These are phyloP conservation scores for Amesomyces nigricolor DNA, from an alignment of 2,329 filamentous ascomycete species.

Conservation along the genomic window DNA sequence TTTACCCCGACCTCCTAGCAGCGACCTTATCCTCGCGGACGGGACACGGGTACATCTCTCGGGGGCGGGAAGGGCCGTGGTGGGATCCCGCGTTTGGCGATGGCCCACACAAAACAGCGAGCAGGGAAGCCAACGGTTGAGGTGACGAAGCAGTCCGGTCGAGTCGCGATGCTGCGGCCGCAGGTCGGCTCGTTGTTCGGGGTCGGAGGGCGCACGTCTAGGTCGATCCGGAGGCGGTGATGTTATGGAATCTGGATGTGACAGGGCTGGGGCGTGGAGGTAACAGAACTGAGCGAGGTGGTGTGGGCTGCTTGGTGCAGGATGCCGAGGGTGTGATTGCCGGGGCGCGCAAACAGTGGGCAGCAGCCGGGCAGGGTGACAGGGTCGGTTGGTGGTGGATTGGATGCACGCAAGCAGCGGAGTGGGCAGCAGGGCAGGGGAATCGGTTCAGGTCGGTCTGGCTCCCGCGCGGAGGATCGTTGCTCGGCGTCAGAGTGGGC, in stretches of 20 bases:
- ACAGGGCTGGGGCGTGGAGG: conserved; percentile 2
- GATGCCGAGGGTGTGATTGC: conserved; percentile 27
- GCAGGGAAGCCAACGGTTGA: neutral
- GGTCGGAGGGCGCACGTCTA: conserved; percentile 5
- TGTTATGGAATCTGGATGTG: conserved; percentile 3
- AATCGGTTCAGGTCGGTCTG: conserved; percentile 9
- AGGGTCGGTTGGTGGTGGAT: no score
- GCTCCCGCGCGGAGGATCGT: neutral
- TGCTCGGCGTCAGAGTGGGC: neutral
- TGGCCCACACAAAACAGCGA: conserved; percentile 6
- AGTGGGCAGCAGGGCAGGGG: neutral
- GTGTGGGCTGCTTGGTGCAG: conserved; percentile 16
- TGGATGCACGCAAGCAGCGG: neutral
- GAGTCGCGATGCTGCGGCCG: conserved; percentile 12
- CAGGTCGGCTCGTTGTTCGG: conserved; percentile 13
- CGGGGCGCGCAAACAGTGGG: conserved; percentile 24
- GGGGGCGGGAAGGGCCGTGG: conserved; percentile 11
- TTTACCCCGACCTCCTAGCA: conserved; percentile 23
- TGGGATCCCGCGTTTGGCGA: conserved; percentile 10
- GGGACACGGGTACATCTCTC: conserved; percentile 26
- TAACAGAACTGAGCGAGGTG: neutral
- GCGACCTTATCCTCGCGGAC: conserved; percentile 22
- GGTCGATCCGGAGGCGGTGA: conserved; percentile 5
- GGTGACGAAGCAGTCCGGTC: neutral
- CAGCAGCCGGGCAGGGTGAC: conserved; percentile 12